Evolutionary conservation across 2,329 filamentous ascomycete genomes (phyloP).

Genomic region (Exserohilum rostratum): DNA sequence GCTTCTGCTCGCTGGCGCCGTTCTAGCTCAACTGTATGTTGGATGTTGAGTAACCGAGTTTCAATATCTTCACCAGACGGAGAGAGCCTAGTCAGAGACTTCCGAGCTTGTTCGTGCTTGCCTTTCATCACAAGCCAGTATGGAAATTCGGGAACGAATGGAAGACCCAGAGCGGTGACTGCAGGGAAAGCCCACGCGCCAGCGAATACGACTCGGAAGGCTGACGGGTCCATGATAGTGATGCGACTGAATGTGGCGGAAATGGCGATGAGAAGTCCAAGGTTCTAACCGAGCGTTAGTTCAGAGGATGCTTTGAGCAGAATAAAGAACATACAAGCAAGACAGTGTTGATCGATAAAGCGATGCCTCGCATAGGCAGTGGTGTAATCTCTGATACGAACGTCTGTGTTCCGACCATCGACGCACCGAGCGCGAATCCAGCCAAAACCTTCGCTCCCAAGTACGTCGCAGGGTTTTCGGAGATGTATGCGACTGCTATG

Average conservation of each 20-base stretch:
- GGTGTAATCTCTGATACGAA: background rate
- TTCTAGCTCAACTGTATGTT: background rate
- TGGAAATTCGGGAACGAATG: conserved; percentile 13
- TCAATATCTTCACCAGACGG: background rate
- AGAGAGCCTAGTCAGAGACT: conserved; percentile 4
- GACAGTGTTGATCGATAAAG: background rate
- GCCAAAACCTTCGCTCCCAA: background rate
- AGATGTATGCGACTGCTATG: too few species aligned
- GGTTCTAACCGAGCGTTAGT: background rate
- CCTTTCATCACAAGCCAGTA: conserved; percentile 9
- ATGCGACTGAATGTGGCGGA: background rate
- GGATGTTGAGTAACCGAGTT: background rate
- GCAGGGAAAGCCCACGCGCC: conserved; percentile 9
- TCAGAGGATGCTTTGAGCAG: too few species aligned
- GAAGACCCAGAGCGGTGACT: background rate
- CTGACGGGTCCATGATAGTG: background rate
- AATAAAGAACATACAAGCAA: background rate
- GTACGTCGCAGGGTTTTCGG: too few species aligned
- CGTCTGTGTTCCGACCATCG: background rate
- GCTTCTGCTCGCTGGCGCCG: conserved; percentile 7
- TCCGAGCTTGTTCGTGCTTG: conserved; percentile 8
- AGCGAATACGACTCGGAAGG: conserved; percentile 1
- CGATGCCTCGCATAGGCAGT: background rate
- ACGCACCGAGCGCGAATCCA: background rate
- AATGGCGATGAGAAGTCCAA: background rate